Percentiles rank a stretch among this genome's conserved stretches.
These are phyloP conservation scores for Globisporangium apiculatum DNA, from an alignment of 352 stramenopile species.

Conservation along the genomic window DNA sequence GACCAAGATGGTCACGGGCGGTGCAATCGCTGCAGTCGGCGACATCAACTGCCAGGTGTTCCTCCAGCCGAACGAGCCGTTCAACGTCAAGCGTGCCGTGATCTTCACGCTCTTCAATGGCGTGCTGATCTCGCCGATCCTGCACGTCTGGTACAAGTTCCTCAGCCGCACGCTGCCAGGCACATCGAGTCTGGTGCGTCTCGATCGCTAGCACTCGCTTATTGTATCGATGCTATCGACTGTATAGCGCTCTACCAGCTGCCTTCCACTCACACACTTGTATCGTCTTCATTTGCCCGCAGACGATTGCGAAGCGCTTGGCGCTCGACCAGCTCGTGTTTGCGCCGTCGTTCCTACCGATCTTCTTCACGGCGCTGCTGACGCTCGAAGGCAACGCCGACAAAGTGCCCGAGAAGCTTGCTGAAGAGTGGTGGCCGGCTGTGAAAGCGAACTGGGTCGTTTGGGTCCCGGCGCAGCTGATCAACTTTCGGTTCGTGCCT, in stretches of 20 bases:
- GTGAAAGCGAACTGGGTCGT: constrained; percentile 75
- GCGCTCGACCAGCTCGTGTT: constrained; percentile 77
- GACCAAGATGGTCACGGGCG: constrained; percentile 64
- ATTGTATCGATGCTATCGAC: background rate
- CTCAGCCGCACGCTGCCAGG: constrained; percentile 34
- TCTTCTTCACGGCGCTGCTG: constrained; percentile 69
- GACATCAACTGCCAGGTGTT: constrained; percentile 70
- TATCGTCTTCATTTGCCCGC: background rate
- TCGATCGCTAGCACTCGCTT: background rate
- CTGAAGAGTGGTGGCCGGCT: constrained; percentile 66
- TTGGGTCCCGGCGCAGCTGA: constrained; percentile 72
- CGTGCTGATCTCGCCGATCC: constrained; percentile 54
- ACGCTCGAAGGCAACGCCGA: constrained; percentile 47
- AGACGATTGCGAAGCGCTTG: constrained; percentile 56
- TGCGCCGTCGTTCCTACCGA: constrained; percentile 56
- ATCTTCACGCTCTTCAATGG: constrained; percentile 71
- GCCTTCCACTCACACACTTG: background rate
- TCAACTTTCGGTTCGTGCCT: constrained; percentile 80
- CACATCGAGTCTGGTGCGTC: constrained; percentile 17
- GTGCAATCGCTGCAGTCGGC: constrained; percentile 50
- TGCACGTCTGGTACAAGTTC: constrained; percentile 77
- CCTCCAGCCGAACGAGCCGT: constrained; percentile 22
- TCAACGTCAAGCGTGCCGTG: constrained; percentile 43
- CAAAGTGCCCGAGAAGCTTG: constrained; percentile 57
- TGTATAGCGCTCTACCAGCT: too few relatives aligned